A percentile compares a stretch with the other conserved stretches of the same genome.
Evolutionary conservation across 2,329 filamentous ascomycete species (phyloP).

Genomic region (Incumbomyces lentus): DNA sequence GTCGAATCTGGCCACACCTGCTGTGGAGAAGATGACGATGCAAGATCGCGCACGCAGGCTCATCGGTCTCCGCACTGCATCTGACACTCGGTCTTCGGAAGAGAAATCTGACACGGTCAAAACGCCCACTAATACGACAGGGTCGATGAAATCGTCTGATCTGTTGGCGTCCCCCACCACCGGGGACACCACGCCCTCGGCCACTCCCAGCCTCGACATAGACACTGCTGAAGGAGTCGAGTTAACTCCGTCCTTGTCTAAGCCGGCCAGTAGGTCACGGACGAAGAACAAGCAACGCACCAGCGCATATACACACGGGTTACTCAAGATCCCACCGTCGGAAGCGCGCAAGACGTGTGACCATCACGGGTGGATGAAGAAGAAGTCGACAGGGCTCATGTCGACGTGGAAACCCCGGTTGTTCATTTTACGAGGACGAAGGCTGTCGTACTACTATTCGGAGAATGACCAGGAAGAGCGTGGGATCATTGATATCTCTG

Average conservation of each 20-base stretch:
- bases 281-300: conserved; percentile 83
- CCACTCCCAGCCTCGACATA: conserved; percentile 62
- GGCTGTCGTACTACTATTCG: conserved; percentile 91
- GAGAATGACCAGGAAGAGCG: conserved; percentile 88
- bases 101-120: conserved; percentile 40
- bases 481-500: conserved; percentile 93
- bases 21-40: conserved; percentile 39
- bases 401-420: conserved; percentile 94
- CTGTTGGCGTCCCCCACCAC: conserved; percentile 58
- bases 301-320: conserved; percentile 79
- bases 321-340: conserved; percentile 68
- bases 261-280: conserved; percentile 35
- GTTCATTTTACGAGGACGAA: conserved; percentile 86
- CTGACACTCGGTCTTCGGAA: conserved; percentile 54
- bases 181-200: conserved; percentile 59
- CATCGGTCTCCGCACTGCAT: conserved; percentile 72
- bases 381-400: conserved; percentile 92
- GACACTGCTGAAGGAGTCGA: conserved; percentile 57
- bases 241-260: conserved; percentile 38
- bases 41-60: conserved; percentile 50
- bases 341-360: conserved; percentile 77
- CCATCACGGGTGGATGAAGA: conserved; percentile 99
- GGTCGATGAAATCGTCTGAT: conserved; percentile 25
- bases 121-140: conserved; percentile 36
- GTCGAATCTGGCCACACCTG: conserved; percentile 15